Evolutionary conservation across 768 basidiomycete species (phyloP).

Genomic region (Strobilomyces echinocephalus): DNA sequence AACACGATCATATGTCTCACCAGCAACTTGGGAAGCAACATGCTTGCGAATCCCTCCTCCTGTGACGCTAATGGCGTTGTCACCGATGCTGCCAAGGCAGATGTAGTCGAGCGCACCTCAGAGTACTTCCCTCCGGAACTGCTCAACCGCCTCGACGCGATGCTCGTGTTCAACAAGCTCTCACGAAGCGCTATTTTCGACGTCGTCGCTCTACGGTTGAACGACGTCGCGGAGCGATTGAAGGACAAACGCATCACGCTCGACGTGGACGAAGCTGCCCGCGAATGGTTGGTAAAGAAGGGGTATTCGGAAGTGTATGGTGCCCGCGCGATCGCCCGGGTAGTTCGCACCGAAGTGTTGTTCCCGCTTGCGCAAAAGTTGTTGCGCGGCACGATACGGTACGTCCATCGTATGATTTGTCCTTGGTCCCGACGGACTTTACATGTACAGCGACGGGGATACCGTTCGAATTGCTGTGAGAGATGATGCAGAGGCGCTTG

Average conservation of each 20-base stretch:
- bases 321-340: conserved; percentile 76
- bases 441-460: conserved; percentile 52
- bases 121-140: conserved; percentile 89
- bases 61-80: conserved; percentile 61
- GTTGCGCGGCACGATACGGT: conserved; percentile 75
- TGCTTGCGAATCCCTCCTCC: conserved; percentile 65
- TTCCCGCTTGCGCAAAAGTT: conserved; percentile 81
- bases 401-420: conserved; percentile 10
- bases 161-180: conserved; percentile 89
- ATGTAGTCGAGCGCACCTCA: conserved; percentile 70
- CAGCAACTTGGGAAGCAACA: conserved; percentile 79
- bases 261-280: conserved; percentile 60
- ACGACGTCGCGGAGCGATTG: conserved; percentile 67
- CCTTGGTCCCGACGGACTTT: not conserved
- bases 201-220: conserved; percentile 71
- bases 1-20: conserved; percentile 92
- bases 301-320: conserved; percentile 87
- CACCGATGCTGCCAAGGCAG: conserved; percentile 51
- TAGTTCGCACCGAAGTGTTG: conserved; percentile 70
- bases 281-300: conserved; percentile 63
- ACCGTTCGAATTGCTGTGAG: conserved; percentile 51
- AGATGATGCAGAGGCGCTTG: conserved; percentile 38
- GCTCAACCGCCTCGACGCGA: conserved; percentile 82
- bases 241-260: conserved; percentile 61
- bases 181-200: conserved; percentile 67